Conservation (phyloP, 192 early-diverging fungal species). For the Backusella westeae region DNA sequence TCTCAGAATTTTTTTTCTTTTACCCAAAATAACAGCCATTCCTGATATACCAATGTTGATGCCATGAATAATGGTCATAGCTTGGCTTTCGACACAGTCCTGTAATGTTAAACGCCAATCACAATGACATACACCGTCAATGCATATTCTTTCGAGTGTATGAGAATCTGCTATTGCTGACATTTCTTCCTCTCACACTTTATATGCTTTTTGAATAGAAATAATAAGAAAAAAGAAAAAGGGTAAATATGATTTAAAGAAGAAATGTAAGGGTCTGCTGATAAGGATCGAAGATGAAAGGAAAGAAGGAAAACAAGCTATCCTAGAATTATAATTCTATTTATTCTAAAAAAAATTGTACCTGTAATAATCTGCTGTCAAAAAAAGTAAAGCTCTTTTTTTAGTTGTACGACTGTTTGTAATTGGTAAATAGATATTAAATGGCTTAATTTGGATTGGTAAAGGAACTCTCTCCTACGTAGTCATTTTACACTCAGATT, state of each 20-base stretch:
- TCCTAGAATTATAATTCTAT: neutral
- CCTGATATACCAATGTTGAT: constrained; percentile 22
- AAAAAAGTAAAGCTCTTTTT: neutral
- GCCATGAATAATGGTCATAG: constrained; percentile 19
- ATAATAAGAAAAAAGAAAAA: neutral
- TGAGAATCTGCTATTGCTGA: neutral
- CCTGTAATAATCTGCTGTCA: neutral
- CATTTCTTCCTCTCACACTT: neutral
- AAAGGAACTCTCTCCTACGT: neutral
- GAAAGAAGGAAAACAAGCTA: neutral
- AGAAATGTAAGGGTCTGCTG: neutral
- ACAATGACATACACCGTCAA: constrained; percentile 19
- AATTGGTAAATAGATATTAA: neutral
- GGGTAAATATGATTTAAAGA: neutral
- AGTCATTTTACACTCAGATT: neutral
- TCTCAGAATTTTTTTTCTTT: neutral
- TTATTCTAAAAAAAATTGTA: neutral
- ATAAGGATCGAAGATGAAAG: neutral
- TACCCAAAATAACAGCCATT: constrained; percentile 25
- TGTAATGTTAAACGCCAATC: constrained; percentile 32
- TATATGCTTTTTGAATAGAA: neutral
- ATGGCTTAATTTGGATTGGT: neutral
- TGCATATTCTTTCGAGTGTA: constrained; percentile 9
- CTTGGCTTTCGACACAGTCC: constrained; percentile 9
- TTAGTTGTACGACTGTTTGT: neutral